A percentile compares a stretch with the other conserved stretches of the same genome.
Evolutionary conservation across 129 eudicot species (phyloP).

Genomic region (Solidago caesia): DNA sequence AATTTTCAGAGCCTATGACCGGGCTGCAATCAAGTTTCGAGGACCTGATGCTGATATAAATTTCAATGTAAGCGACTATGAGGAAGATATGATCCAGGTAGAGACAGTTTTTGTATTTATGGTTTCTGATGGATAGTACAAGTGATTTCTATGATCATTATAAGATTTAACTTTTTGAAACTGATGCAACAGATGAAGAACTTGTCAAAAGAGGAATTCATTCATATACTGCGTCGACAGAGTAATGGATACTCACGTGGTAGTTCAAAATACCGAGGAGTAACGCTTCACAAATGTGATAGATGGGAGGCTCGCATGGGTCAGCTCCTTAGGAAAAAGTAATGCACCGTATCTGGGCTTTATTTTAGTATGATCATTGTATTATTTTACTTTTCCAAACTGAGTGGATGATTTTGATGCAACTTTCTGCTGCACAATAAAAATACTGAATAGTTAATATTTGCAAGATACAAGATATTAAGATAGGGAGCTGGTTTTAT

Average conservation of each 20-base stretch:
- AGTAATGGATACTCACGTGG: conserved; percentile 84
- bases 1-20: conserved; percentile 76
- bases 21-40: conserved; percentile 92
- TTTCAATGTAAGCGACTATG: conserved; percentile 62
- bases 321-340: conserved; percentile 86
- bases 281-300: conserved; percentile 84
- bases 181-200: conserved; percentile 52
- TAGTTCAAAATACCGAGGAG: conserved; percentile 85
- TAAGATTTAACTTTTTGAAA: conserved; percentile 14
- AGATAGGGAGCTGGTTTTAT: conserved; percentile 36
- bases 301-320: conserved; percentile 98
- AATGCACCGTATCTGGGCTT: conserved; percentile 31
- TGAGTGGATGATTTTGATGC: conserved; percentile 10
- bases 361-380: neutral
- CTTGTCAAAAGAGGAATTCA: conserved; percentile 80
- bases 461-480: conserved; percentile 7
- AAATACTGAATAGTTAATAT: conserved; percentile 10
- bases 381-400: no score
- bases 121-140: conserved; percentile 3
- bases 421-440: conserved; percentile 5
- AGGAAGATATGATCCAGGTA: conserved; percentile 81
- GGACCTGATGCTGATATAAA: conserved; percentile 91
- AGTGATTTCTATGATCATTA: conserved; percentile 16
- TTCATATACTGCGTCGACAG: conserved; percentile 80
- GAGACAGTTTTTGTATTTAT: conserved; percentile 13